Conservation (phyloP, 352 stramenopile species). For the Thraustochytrium sp. region DNA sequence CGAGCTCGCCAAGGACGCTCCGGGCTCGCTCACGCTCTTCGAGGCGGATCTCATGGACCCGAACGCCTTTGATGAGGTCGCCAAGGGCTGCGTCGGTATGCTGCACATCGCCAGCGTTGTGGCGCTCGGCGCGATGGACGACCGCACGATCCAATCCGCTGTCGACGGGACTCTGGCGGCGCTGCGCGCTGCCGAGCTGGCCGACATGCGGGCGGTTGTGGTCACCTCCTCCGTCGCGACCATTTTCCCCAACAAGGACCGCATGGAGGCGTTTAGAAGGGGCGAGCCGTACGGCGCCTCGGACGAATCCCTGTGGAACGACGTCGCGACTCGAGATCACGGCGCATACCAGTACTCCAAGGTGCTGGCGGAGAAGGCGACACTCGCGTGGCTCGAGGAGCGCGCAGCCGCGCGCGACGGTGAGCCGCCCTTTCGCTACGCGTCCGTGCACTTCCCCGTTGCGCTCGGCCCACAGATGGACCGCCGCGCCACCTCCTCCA, state of each 20-base stretch:
- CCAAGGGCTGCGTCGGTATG: slow-evolving; percentile 50
- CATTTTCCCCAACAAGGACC: slow-evolving; percentile 23
- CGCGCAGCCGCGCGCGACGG: background rate
- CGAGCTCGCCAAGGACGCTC: background rate
- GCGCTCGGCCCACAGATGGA: background rate
- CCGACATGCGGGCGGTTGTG: slow-evolving; percentile 53
- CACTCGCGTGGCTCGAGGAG: background rate
- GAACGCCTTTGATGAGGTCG: slow-evolving; percentile 21
- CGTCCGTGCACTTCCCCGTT: background rate
- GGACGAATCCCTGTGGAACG: background rate
- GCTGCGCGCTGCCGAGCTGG: slow-evolving; percentile 37
- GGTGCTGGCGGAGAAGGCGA: background rate
- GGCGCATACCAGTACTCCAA: slow-evolving; percentile 22
- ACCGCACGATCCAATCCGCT: slow-evolving; percentile 3
- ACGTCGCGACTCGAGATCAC: background rate
- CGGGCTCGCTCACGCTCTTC: background rate
- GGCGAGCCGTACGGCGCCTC: background rate
- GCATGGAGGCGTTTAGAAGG: background rate
- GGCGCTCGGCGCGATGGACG: background rate
- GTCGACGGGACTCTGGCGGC: slow-evolving; percentile 51
- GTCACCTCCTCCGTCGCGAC: slow-evolving; percentile 56
- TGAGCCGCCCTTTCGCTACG: background rate
- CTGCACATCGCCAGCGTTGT: slow-evolving; percentile 50
- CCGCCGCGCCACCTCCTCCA: background rate
- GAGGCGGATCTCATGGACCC: slow-evolving; percentile 2